Percentiles rank a stretch among this genome's conserved stretches.
Evolutionary conservation across 2,329 filamentous ascomycete species (phyloP).

Genomic region (Hymenoscyphus albidus): DNA sequence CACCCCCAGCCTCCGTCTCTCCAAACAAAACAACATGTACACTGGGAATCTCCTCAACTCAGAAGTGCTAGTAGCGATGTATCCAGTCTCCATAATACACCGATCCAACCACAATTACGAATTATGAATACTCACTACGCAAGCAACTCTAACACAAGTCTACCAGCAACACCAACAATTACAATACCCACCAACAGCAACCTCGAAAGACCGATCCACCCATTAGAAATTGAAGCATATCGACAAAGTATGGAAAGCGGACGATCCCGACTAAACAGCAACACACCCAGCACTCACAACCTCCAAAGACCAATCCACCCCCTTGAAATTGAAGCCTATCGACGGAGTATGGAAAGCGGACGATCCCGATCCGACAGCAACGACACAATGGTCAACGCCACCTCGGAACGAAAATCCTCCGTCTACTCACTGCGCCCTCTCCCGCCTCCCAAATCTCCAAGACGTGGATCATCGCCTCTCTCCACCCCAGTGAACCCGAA

Average conservation of each 20-base stretch:
- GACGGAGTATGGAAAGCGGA: not conserved
- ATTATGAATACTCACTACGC: not conserved
- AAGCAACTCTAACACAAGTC: conserved; percentile 2
- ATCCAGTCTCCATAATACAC: conserved; percentile 2
- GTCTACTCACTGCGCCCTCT: not conserved
- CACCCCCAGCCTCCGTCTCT: not conserved
- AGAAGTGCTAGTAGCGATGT: not conserved
- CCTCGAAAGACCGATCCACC: not conserved
- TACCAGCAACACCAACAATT: conserved; percentile 1
- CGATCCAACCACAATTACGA: not conserved
- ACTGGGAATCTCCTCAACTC: conserved; percentile 8
- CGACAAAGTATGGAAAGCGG: not conserved
- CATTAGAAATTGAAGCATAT: not conserved
- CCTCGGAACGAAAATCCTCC: not conserved
- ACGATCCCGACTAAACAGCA: not conserved
- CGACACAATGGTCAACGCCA: conserved; percentile 1
- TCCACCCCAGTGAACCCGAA: not conserved
- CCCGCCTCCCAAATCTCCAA: not conserved
- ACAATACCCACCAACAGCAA: not conserved
- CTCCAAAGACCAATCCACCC: not conserved
- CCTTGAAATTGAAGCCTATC: not conserved
- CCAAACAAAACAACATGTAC: not conserved
- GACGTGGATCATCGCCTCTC: not conserved
- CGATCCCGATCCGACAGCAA: not conserved
- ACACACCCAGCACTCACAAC: not conserved